Evolutionary conservation across 2,329 filamentous ascomycete genomes (phyloP).

Genomic region (Fusarium irregulare): DNA sequence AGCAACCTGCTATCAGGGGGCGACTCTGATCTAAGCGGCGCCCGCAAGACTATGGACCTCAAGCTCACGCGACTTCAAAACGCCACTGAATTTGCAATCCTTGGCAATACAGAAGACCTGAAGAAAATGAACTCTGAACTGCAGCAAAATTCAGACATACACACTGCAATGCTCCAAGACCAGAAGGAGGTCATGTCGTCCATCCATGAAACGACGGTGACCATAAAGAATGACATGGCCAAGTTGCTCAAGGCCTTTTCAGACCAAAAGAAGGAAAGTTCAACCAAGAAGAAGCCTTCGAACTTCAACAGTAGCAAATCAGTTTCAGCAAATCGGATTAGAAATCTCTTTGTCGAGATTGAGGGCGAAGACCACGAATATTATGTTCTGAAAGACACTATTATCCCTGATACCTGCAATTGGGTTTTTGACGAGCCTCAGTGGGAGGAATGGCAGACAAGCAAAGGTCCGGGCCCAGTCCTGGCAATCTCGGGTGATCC

Average conservation of each 20-base stretch:
- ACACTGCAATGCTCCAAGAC: constrained; percentile 42
- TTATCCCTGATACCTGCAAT: constrained; percentile 46
- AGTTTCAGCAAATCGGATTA: constrained; percentile 35
- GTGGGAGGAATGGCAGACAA: constrained; percentile 46
- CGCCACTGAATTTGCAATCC: constrained; percentile 50
- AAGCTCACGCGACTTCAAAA: constrained; percentile 46
- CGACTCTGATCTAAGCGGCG: constrained; percentile 48
- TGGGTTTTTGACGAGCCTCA: constrained; percentile 48
- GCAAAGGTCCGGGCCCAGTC: constrained; percentile 11
- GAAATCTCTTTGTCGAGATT: constrained; percentile 40
- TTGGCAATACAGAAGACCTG: constrained; percentile 49
- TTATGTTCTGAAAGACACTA: constrained; percentile 44
- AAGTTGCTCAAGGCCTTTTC: constrained; percentile 44
- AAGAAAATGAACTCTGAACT: constrained; percentile 46
- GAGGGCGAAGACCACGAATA: constrained; percentile 45
- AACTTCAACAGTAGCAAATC: constrained; percentile 38
- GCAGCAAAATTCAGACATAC: constrained; percentile 45
- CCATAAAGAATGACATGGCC: constrained; percentile 43
- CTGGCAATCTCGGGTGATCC: constrained; percentile 48
- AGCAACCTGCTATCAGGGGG: constrained; percentile 47
- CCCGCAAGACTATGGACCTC: constrained; percentile 47
- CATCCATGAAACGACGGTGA: constrained; percentile 46
- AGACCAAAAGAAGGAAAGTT: constrained; percentile 35
- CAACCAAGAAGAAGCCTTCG: too few species aligned
- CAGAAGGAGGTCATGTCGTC: constrained; percentile 43